Base-by-base conservation (phyloP, 768 basidiomycete genomes). In the Suillus placidus region DNA sequence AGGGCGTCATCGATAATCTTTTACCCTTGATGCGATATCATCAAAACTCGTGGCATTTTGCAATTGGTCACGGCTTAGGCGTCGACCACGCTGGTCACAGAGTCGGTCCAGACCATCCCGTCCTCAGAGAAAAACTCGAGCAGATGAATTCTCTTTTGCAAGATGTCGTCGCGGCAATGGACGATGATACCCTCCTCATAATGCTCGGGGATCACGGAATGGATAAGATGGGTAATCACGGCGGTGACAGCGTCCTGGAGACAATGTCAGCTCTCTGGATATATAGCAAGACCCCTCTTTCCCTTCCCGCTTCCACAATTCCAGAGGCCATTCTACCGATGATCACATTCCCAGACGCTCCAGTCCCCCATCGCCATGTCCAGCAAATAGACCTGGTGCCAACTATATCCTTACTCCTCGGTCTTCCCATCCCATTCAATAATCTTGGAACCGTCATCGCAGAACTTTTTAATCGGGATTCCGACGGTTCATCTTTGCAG, bases 81-180 rank as follows among this genome's bases (percentile, higher is more conserved):
- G 94, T 98, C 4, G 97, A 99, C 75, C 97, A 99, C 74, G 95
- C 91, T 47, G 97, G 97, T 0, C 97, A 99, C 73, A 85, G 97
- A 61, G 87, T 98, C 8, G 96, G 97, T 0, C 95, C 97, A 0
- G 89, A 93, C 63, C 91, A 95, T 70, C 86, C 88, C 0, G 87
- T 85, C 57, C 97, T 98, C 95, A 86, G 83, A 67, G 78, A 86
- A 30, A 99, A 99, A 76, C 80, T 99, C 23, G 74, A 80, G 64
- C 94, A 98, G 75, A 97, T 98, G 94, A 88, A 99, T 74, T 74
- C 82, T 35, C 88, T 97, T 0, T 79, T 99, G 2, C 74, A 76
- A 14, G 82, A 85, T 7, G 89, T 97, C 5, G 93, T 99, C 6
- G 84, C 87, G 0, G 69, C 81, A 18, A 74, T 97, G 58, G 91